Base-by-base conservation (phyloP, 192 early-diverging fungal species). In the Podila horticola region DNA sequence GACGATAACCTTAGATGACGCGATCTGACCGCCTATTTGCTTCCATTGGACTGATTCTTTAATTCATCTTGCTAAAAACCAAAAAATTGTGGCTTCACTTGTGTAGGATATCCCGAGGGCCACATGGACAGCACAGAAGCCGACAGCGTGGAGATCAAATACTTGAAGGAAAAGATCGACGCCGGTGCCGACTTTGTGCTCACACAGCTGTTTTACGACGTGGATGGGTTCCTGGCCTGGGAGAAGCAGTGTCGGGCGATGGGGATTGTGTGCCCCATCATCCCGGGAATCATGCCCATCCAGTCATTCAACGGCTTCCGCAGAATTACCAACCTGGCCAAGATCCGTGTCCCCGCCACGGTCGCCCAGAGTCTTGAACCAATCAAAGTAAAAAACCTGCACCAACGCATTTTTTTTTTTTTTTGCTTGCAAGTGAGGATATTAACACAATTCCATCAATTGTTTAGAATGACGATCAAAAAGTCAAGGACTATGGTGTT, bases 261-360 rank as follows among this genome's bases (percentile, higher is more conserved):
- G 55, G 86, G 88, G 10, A 89, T 89, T 57, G 38, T 68, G 22
- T 84, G 92, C 28, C 88, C 88, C 30, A 89, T 96, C 75, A 86
- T 96, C 33, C 94, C 95, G n/a, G 95, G 95, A 28, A 90, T 96
- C 51, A 95, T 96, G 93, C 93, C 93, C 50, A 95, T 96, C 64
- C 95, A 95, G 67, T 90, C 84, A 52, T 94, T 90, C 64, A 91
- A 88, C 30, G 92, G 91, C 41, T 96, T 96, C 85, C 87, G 93
- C 55, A 81, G 94, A 64, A 95, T 96, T 88, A 94, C 92, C 26
- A 88, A 89, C 22, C 84, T 95, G 20, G 91, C 89, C 68, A 93
- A 94, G 67, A 91, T 92, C 15, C 74, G 75, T 34, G 92, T 96
- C 10, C 95, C 95, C 15, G 52, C 81, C 10, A 22, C 82, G 10